Evolutionary conservation across 2,329 filamentous ascomycete genomes (phyloP).

Genomic region (Nemania sp.): DNA sequence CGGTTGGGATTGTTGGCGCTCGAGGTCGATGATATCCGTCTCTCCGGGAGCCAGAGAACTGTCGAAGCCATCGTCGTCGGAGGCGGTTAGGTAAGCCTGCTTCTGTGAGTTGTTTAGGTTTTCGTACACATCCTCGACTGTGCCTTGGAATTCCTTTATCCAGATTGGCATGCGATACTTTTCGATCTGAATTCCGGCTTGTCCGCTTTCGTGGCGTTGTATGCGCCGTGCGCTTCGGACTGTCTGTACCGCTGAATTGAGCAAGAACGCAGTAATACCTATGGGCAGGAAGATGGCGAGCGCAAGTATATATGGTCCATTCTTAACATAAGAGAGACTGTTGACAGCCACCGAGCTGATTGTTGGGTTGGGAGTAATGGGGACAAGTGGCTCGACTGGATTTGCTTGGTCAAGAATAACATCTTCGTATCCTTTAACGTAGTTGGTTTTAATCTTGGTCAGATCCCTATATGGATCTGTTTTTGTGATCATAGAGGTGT

Average conservation of each 20-base stretch:
- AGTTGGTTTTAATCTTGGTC: conserved; percentile 77
- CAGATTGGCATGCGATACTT: conserved; percentile 82
- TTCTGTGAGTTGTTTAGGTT: conserved; percentile 75
- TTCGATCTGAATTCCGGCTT: conserved; percentile 73
- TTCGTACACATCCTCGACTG: conserved; percentile 83
- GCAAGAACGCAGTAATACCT: conserved; percentile 75
- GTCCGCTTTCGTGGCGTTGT: conserved; percentile 77
- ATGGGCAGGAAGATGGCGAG: conserved; percentile 80
- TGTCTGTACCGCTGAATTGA: conserved; percentile 82
- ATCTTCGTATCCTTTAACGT: conserved; percentile 77
- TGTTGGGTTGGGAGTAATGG: conserved; percentile 45
- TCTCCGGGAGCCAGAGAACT: conserved; percentile 51
- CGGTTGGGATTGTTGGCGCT: conserved; percentile 55
- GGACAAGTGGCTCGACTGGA: conserved; percentile 66
- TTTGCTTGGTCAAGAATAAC: conserved; percentile 78
- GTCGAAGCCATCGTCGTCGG: conserved; percentile 63
- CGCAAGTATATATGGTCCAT: conserved; percentile 72
- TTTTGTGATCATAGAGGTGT: conserved; percentile 82
- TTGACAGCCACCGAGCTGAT: conserved; percentile 52
- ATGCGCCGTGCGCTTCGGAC: conserved; percentile 80
- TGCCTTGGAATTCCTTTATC: conserved; percentile 79
- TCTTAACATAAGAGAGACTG: conserved; percentile 56
- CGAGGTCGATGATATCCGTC: conserved; percentile 56
- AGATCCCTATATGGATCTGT: conserved; percentile 81
- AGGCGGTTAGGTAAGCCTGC: conserved; percentile 76